Conservation (phyloP, 1,139 yeast genomes). For the Waltiozyma sp. region DNA sequence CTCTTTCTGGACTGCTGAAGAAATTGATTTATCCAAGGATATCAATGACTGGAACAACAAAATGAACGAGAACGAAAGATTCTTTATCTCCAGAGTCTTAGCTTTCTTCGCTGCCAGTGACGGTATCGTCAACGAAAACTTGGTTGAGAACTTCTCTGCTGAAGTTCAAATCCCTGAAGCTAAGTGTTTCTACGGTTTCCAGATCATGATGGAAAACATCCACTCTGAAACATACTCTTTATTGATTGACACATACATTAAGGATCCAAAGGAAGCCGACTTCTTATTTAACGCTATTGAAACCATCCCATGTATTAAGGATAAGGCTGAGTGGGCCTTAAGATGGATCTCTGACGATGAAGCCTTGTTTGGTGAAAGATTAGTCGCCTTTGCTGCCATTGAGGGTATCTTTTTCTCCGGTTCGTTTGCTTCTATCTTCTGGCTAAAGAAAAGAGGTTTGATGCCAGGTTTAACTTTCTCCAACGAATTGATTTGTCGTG, state of each 20-base stretch:
- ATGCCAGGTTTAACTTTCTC: slow-evolving; percentile 98
- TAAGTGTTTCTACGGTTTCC: slow-evolving; percentile 97
- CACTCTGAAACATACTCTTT: slow-evolving; percentile 96
- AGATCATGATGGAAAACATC: slow-evolving; percentile 98
- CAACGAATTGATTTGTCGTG: slow-evolving; percentile 93
- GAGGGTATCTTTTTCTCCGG: slow-evolving; percentile 98
- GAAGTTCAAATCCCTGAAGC: slow-evolving; percentile 98
- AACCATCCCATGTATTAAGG: slow-evolving; percentile 84
- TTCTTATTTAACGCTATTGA: slow-evolving; percentile 89
- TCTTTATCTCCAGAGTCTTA: slow-evolving; percentile 77
- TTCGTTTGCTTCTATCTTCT: slow-evolving; percentile 93
- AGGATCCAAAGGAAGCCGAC: slow-evolving; percentile 87
- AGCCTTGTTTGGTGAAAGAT: slow-evolving; percentile 87
- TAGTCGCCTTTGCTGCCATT: slow-evolving; percentile 97
- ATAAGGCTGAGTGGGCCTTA: slow-evolving; percentile 97
- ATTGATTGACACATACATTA: slow-evolving; percentile 86
- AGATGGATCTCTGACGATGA: slow-evolving; percentile 87
- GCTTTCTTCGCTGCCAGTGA: slow-evolving; percentile 99
- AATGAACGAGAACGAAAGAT: slow-evolving; percentile 82
- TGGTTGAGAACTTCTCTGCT: slow-evolving; percentile 93
- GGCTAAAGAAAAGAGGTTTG: slow-evolving; percentile 95
- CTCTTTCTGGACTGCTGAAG: slow-evolving; percentile 99
- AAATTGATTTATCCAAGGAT: slow-evolving; percentile 91
- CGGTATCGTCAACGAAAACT: slow-evolving; percentile 94
- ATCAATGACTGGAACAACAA: slow-evolving; percentile 78